Evolutionary conservation across 23 red algal species (phyloP), one percentile per base, ranked within the genome.

Genomic region (Chondrus crispus): DNA sequence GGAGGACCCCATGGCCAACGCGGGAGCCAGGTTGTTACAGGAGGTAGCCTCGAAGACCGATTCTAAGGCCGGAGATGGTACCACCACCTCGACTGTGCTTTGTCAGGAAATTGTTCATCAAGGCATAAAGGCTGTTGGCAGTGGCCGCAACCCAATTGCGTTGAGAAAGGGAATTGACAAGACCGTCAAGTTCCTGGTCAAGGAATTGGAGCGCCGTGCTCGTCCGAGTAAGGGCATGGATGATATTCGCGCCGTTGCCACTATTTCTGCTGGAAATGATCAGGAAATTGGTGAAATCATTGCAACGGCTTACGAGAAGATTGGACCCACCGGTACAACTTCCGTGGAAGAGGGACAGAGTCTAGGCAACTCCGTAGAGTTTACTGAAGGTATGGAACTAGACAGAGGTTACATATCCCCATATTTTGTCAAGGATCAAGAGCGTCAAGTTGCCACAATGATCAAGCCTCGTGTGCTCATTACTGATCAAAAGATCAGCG

Each of bases 1-100:
- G 58, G 86, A 80, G 14, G 84, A 96, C 80, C 84, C 97, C n/a
- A 89, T 92, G 97, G 77, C 82, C 44, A 96, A 99, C 88, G 94
- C 94, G 54, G 97, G 97, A 37, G 97, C 97, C 38, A 75, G 92
- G 12, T 85, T 99, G 57, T 74, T 99, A 33, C 94, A 96, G 85
- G 97, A 99, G 82, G 97, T 99, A 46, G 93, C 97, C n/a, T 93
- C 91, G 33, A 96, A 99, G 95, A 99, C 97, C 4, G 97, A 99
- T 36, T 93, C 85, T 29, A 95, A 96, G 71, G 97, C 97, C 2
- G 97, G 97, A 14, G 97, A 99, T 92, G 97, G 97, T 13, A 99
- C 97, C 32, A 99, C 97, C 8, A 99, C 97, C 28, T 96, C 94
- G 12, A 96, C 97, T 29, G 84, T 99, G 47, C 69, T 99, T 26